Percentiles rank a stretch among this genome's conserved stretches.
Conservation (phyloP, 345 rosid species). For the Salix suchowensis region DNA sequence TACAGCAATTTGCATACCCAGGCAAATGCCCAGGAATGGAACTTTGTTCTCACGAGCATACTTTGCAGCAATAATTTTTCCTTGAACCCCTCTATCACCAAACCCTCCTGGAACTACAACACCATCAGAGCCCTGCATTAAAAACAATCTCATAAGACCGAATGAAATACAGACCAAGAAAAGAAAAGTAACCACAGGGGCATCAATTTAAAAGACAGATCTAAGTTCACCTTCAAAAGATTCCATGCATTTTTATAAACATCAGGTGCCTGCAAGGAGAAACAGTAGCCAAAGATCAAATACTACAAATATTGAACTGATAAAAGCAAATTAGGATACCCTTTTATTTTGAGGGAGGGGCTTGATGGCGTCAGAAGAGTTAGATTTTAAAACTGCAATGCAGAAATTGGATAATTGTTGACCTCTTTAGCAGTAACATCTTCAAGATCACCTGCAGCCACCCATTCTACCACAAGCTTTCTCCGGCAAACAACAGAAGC, state of each 20-base stretch:
- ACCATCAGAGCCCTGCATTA: constrained; percentile 77
- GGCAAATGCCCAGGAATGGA: constrained; percentile 92
- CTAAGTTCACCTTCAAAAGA: constrained; percentile 56
- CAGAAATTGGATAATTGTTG: constrained; percentile 11
- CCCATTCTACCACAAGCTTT: constrained; percentile 84
- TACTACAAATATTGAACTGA: neutral
- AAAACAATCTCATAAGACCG: constrained; percentile 1
- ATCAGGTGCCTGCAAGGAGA: constrained; percentile 62
- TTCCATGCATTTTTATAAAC: constrained; percentile 85
- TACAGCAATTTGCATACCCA: constrained; percentile 98
- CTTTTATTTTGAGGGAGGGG: neutral
- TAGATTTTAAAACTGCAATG: neutral
- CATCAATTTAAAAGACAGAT: constrained; percentile 3
- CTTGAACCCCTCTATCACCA: constrained; percentile 94
- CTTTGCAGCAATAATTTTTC: constrained; percentile 93
- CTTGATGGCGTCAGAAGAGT: neutral
- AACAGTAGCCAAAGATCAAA: constrained; percentile 14
- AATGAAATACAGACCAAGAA: neutral
- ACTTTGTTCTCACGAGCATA: constrained; percentile 85
- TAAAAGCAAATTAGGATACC: neutral
- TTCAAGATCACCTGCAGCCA: constrained; percentile 98
- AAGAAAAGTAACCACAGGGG: neutral
- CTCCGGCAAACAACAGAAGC: constrained; percentile 85
- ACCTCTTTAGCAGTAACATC: constrained; percentile 67
- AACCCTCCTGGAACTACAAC: constrained; percentile 95